Base-by-base conservation (phyloP, 1,284 basidiomycete genomes). In the Rhodotorula sp. region DNA sequence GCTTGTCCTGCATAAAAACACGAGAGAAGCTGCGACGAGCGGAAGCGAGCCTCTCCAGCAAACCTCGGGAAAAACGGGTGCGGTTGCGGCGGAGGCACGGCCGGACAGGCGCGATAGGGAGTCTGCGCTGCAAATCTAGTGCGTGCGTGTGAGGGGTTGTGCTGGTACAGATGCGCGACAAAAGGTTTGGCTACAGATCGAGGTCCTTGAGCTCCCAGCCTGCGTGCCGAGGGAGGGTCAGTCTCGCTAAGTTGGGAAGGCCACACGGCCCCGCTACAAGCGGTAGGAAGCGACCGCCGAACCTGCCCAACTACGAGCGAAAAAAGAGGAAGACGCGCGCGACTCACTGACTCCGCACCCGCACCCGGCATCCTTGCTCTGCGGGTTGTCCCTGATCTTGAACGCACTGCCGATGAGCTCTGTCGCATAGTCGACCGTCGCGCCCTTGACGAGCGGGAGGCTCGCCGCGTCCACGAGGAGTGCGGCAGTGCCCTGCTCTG, bases 381-480 rank as follows among this genome's bases (percentile, higher is more conserved):
- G 90, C 8, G 93, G 94, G 76, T 95, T 96, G 29, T 90, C 87
- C 27, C 85, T 79, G 8, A 96, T 83, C 27, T 89, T 85, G 80
- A 96, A 96, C 69, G 88, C 90, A 79, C 89, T 91, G 9, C 93
- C 93, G 75, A 96, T 96, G 51, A 96, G 86, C 81, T 96, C 94
- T 0, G 92, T 94, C 0, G 91, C 90, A 79, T 88, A 96, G 81
- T 96, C 93, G 60, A 96, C 85, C 0, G 89, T 91, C 5, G 91
- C 88, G 10, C 92, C 92, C 63, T 91, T 91, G 51, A 96, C 81
- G 27, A 96, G 84, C 10, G 86, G 83, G 56, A 96, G 84, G 0
- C 92, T 94, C 29, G 92, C 85, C 0, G 90, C 89, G 79, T 96
- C 94, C 25, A 96, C 86, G 51, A 92, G 80, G 29, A 95, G 82